phyloP scores from a whole-genome alignment of 441 rosid species.

The Arabidopsis lyrata region DNA sequence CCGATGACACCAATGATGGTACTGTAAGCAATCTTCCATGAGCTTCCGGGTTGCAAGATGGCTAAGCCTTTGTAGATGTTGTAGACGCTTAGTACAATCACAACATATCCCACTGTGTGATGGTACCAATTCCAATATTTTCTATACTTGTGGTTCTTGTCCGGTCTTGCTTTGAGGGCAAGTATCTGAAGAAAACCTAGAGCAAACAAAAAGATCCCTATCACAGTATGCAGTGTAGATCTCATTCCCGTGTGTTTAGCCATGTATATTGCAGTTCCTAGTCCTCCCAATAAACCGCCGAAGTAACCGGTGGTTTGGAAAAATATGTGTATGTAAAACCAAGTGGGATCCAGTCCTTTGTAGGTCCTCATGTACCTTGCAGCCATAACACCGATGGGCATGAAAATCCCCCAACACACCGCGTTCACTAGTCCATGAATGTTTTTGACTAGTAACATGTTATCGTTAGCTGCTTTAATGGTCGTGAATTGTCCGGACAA shows the following conservation, averaged over 20 bases:
- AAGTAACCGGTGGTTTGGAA: constrained; percentile 54
- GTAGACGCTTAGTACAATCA: constrained; percentile 47
- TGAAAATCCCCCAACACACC: constrained; percentile 66
- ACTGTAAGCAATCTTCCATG: constrained; percentile 56
- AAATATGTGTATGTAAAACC: constrained; percentile 57
- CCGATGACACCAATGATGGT: constrained; percentile 49
- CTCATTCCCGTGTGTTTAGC: constrained; percentile 42
- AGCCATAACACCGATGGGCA: constrained; percentile 58
- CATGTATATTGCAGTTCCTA: constrained; percentile 54
- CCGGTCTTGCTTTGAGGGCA: constrained; percentile 50
- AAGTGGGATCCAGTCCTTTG: constrained; percentile 51
- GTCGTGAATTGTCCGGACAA: constrained; percentile 23
- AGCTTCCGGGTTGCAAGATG: constrained; percentile 49
- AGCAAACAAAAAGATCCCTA: constrained; percentile 54
- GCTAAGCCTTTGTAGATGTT: constrained; percentile 62
- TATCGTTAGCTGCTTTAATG: not conserved
- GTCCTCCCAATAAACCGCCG: constrained; percentile 59
- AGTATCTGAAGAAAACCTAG: constrained; percentile 62
- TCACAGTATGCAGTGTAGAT: constrained; percentile 43
- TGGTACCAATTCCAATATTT: constrained; percentile 66
- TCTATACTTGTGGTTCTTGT: constrained; percentile 67
- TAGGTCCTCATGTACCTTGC: constrained; percentile 62
- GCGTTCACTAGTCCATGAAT: constrained; percentile 63
- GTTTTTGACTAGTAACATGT: constrained; percentile 29
- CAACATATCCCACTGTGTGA: constrained; percentile 52